Evolutionary conservation across 2,329 filamentous ascomycete species (phyloP), one percentile per base, ranked within the genome.

Genomic region (Cladosporium sp.): DNA sequence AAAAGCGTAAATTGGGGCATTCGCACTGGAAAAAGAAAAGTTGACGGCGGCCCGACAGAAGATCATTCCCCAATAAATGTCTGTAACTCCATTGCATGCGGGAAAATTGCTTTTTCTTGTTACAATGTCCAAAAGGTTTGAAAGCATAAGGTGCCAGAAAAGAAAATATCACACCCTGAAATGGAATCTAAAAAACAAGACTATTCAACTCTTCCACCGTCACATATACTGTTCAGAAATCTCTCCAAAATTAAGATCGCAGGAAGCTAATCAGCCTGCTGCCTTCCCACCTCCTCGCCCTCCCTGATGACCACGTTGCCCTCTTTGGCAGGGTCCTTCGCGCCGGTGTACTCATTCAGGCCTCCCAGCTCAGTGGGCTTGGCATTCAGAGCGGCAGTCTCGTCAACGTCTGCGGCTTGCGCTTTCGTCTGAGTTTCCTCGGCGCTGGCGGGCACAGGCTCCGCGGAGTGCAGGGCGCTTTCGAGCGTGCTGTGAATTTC

Each of bases 241-340:
- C 37, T 10, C 37, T 21, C 16, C 18, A 40, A 16, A 21, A 11
- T 7, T 12, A 46, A 46, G 3, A 12, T 21, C 40, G 3, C 40
- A n/a, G 23, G 23, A 10, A 37, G 14, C 50, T 55, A 55, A 55
- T 55, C 52, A 57, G 55, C 31, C 55, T 57, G 33, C 40, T 56
- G 52, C 26, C 55, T 59, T 5, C 63, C 63, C 5, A 60, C 63
- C 61, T 72, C 71, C 58, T 70, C 62, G 6, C 68, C 73, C 23
- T 75, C 71, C 63, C 71, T 71, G 23, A 77, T 70, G 6, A 76
- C 70, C 16, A 77, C 74, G 60, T 72, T 73, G 6, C 76, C 75
- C 56, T 77, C 56, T 3, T 73, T 62, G 31, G 70, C 73, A 53
- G 74, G 71, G 29, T 69, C 62, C 26, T 72, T 70, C 7, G 71